A percentile compares a stretch with the other conserved stretches of the same genome.
Evolutionary conservation across 2,329 filamentous ascomycete species (phyloP).

Genomic region (Hirsutella rhossiliensis): DNA sequence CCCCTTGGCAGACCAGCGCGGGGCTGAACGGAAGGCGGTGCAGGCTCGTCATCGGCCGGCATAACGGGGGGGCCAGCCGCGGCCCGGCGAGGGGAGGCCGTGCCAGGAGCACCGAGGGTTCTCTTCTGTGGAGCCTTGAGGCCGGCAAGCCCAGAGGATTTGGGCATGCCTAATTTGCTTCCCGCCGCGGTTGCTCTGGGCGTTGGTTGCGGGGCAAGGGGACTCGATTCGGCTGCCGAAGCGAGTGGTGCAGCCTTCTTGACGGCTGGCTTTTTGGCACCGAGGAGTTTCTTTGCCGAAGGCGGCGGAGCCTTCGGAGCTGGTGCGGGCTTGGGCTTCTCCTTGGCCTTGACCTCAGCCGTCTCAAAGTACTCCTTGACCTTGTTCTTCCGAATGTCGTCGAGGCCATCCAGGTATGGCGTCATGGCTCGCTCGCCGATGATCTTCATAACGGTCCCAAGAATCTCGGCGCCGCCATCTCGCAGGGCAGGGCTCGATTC

Average conservation of each 20-base stretch:
- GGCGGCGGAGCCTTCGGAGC: slow-evolving; percentile 37
- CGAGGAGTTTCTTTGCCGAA: no score
- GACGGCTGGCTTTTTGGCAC: no score
- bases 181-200: slow-evolving; percentile 32
- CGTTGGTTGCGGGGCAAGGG: slow-evolving; percentile 46
- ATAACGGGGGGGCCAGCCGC: slow-evolving; percentile 34
- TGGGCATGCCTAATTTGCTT: slow-evolving; percentile 44
- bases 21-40: slow-evolving; percentile 45
- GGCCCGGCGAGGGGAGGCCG: slow-evolving; percentile 41
- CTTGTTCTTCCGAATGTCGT: slow-evolving; percentile 91
- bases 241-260: slow-evolving; percentile 34
- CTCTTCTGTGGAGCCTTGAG: slow-evolving; percentile 50
- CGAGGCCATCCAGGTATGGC: slow-evolving; percentile 77
- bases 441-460: slow-evolving; percentile 97
- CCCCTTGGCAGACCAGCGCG: slow-evolving; percentile 63
- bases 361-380: slow-evolving; percentile 84
- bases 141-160: slow-evolving; percentile 38
- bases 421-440: slow-evolving; percentile 95
- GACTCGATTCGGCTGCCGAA: slow-evolving; percentile 34
- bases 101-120: slow-evolving; percentile 32
- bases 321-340: slow-evolving; percentile 80
- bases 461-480: slow-evolving; percentile 79
- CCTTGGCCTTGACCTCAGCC: slow-evolving; percentile 34
- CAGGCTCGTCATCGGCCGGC: slow-evolving; percentile 44
- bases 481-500: slow-evolving; percentile 80